Conservation (phyloP, 2,329 filamentous ascomycete genomes). For the Tolypocladium tundrense region DNA sequence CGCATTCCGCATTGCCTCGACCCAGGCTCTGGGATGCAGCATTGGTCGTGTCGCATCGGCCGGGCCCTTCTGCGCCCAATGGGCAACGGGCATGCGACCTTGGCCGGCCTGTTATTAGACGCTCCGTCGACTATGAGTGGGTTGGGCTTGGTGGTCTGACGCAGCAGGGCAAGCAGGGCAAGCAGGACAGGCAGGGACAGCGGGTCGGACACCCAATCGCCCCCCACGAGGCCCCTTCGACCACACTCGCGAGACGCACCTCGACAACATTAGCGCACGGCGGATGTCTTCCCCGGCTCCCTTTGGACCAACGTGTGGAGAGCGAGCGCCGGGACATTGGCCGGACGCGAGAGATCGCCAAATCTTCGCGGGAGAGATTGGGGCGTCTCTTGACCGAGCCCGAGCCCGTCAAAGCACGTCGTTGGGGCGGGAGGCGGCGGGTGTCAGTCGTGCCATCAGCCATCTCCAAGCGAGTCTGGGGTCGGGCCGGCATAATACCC, state of each 20-base stretch:
- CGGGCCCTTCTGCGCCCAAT: not conserved
- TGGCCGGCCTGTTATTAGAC: not conserved
- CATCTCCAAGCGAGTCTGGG: slow-evolving; percentile 1
- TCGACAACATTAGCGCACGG: slow-evolving; percentile 5
- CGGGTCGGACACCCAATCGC: not conserved
- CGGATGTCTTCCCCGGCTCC: slow-evolving; percentile 7
- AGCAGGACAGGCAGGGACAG: not conserved
- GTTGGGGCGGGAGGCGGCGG: not conserved
- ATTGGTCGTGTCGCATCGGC: not conserved
- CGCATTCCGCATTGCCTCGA: not conserved
- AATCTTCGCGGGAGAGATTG: not conserved
- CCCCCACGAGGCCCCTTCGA: not conserved
- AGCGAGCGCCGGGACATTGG: not conserved
- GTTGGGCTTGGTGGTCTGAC: slow-evolving; percentile 1
- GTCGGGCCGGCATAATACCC: slow-evolving; percentile 2
- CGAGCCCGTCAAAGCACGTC: not conserved
- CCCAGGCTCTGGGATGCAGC: not conserved
- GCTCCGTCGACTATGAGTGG: slow-evolving; percentile 1
- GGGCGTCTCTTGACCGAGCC: slow-evolving; percentile 5
- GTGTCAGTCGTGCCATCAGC: not conserved
- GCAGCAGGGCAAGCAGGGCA: not conserved
- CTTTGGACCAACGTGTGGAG: slow-evolving; percentile 1
- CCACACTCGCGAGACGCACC: slow-evolving; percentile 1
- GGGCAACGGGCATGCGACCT: not conserved
- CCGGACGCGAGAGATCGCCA: not conserved